These are phyloP conservation scores for Fraxinus pennsylvanica DNA, from an alignment of 257 asterid species.

Conservation along the genomic window DNA sequence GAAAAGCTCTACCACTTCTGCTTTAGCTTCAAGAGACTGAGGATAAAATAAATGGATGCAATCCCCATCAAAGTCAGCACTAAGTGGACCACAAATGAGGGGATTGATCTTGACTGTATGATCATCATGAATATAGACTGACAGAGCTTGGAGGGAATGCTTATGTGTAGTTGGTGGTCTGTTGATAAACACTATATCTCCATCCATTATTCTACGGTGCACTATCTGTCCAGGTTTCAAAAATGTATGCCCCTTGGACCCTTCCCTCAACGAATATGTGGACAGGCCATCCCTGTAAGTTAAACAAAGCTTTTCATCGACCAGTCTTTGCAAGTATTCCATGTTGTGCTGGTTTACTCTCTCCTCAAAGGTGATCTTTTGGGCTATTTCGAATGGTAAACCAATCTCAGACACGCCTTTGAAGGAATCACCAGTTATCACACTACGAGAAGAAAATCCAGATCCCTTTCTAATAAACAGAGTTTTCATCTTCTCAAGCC, in stretches of 20 bases:
- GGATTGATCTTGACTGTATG: constrained; percentile 96
- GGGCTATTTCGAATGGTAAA: constrained; percentile 85
- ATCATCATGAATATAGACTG: constrained; percentile 82
- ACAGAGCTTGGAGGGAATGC: constrained; percentile 87
- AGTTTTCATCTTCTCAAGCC: constrained; percentile 98
- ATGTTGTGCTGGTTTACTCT: constrained; percentile 81
- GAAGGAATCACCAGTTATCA: constrained; percentile 90
- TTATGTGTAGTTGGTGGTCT: constrained; percentile 99
- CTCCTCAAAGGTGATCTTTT: constrained; percentile 86
- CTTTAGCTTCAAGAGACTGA: constrained; percentile 91
- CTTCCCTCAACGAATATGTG: constrained; percentile 82
- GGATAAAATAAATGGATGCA: constrained; percentile 94
- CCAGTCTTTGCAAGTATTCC: constrained; percentile 73
- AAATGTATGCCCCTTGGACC: constrained; percentile 92
- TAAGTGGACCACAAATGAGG: constrained; percentile 85
- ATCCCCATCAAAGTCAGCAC: constrained; percentile 98
- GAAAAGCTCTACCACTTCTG: constrained; percentile 93
- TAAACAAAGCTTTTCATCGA: constrained; percentile 80
- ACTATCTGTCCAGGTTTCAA: constrained; percentile 90
- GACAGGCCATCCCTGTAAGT: constrained; percentile 77
- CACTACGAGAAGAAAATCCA: constrained; percentile 96
- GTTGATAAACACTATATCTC: constrained; percentile 86
- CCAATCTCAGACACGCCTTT: constrained; percentile 94
- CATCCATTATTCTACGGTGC: constrained; percentile 90
- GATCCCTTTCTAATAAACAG: constrained; percentile 93